A percentile compares a stretch with the other conserved stretches of the same genome.
phyloP scores from a whole-genome alignment of 129 eudicot genomes.

The Kitagawia praeruptora region DNA sequence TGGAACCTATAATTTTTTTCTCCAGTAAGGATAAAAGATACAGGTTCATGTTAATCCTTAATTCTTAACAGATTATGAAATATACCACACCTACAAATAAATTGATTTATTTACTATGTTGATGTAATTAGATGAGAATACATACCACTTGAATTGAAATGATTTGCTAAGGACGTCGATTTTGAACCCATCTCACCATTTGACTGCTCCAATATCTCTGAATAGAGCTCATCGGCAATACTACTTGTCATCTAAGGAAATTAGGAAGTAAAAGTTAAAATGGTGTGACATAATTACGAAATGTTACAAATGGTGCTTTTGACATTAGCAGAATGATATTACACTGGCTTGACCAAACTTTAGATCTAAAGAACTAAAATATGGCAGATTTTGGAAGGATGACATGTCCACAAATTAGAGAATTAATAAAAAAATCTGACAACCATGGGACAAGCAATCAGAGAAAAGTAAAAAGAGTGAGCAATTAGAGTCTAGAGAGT shows the following conservation, averaged over 20 bases:
- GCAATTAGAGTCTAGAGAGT: no score
- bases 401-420: no score
- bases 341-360: neutral
- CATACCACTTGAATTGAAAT: conserved; percentile 3
- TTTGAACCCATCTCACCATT: conserved; percentile 19
- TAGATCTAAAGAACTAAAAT: no score
- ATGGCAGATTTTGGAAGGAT: no score
- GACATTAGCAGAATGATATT: neutral
- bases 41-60: neutral
- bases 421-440: no score
- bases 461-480: no score
- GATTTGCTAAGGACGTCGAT: conserved; percentile 9
- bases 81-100: neutral
- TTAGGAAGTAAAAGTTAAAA: neutral
- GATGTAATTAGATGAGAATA: neutral
- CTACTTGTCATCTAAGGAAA: conserved; percentile 26
- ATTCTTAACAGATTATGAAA: neutral
- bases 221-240: conserved; percentile 33
- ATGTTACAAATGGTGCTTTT: neutral
- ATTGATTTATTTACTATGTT: neutral
- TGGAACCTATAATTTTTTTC: neutral
- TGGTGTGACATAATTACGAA: neutral
- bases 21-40: neutral
- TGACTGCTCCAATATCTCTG: conserved; percentile 22
- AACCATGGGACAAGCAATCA: no score